Evolutionary conservation across 176 grass and related monocot species (phyloP).

Genomic region (Triticum monococcum): DNA sequence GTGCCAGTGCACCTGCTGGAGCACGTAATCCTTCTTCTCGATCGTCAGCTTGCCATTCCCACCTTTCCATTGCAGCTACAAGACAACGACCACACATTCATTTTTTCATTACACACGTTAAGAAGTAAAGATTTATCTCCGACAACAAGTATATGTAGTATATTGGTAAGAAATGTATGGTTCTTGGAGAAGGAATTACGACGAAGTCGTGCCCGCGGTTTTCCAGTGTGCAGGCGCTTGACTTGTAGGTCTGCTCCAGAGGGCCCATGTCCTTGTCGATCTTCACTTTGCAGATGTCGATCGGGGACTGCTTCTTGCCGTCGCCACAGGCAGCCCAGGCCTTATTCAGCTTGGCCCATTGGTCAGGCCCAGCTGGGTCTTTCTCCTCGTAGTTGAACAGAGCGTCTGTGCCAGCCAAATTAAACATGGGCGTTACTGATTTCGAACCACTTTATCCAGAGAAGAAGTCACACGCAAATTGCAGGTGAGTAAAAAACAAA

Average conservation of each 20-base stretch:
- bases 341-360: conserved; percentile 45
- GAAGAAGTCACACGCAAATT: not conserved
- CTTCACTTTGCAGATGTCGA: conserved; percentile 46
- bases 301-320: conserved; percentile 65
- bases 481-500: not conserved
- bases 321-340: conserved; percentile 52
- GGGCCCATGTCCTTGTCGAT: conserved; percentile 20
- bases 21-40: conserved; percentile 38
- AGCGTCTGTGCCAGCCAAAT: conserved; percentile 16
- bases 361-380: conserved; percentile 26
- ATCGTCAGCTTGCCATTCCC: conserved; percentile 49
- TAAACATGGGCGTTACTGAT: not conserved
- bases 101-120: too few relatives aligned
- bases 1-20: conserved; percentile 74
- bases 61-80: conserved; percentile 53
- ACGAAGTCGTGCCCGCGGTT: conserved; percentile 71
- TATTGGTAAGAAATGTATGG: too few relatives aligned
- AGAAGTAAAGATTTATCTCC: too few relatives aligned
- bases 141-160: too few relatives aligned
- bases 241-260: conserved; percentile 35
- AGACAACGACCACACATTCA: not conserved
- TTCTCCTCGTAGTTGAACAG: conserved; percentile 38
- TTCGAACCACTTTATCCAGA: not conserved
- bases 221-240: conserved; percentile 12
- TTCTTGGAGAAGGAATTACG: conserved; percentile 7